These are phyloP conservation scores for Aspergillus fumigatiaffinis DNA, from an alignment of 2,329 filamentous ascomycete species.

Conservation along the genomic window DNA sequence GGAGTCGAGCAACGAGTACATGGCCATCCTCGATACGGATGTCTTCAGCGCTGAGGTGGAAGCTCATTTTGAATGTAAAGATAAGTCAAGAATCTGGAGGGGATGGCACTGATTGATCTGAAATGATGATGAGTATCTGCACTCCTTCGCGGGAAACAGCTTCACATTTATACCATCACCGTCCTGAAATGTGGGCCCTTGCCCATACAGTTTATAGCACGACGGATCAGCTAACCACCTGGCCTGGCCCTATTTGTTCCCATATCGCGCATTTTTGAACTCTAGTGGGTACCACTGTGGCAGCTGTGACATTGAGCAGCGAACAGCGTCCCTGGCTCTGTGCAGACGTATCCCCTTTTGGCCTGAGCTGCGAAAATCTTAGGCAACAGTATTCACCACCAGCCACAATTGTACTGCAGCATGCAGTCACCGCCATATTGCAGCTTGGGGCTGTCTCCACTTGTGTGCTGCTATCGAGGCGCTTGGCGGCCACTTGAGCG, in stretches of 20 bases:
- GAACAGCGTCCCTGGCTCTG: background rate
- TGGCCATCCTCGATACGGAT: constrained; percentile 12
- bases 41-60: constrained; percentile 14
- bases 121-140: background rate
- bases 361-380: background rate
- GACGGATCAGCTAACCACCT: constrained; percentile 2
- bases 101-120: background rate
- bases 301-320: background rate
- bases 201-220: background rate
- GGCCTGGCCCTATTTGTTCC: constrained; percentile 6
- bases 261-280: background rate
- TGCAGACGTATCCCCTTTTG: background rate
- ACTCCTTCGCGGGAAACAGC: background rate
- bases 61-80: constrained; percentile 14
- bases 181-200: background rate
- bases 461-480: constrained; percentile 1
- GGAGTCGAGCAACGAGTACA: constrained; percentile 10
- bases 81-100: background rate
- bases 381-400: constrained; percentile 2
- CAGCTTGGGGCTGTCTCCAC: constrained; percentile 6
- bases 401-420: background rate
- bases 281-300: background rate
- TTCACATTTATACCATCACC: constrained; percentile 1
- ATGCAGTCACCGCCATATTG: constrained; percentile 1
- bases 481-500: constrained; percentile 12